Base-by-base conservation (phyloP, 2,329 filamentous ascomycete species). In the Aspergillus quadricinctus region DNA sequence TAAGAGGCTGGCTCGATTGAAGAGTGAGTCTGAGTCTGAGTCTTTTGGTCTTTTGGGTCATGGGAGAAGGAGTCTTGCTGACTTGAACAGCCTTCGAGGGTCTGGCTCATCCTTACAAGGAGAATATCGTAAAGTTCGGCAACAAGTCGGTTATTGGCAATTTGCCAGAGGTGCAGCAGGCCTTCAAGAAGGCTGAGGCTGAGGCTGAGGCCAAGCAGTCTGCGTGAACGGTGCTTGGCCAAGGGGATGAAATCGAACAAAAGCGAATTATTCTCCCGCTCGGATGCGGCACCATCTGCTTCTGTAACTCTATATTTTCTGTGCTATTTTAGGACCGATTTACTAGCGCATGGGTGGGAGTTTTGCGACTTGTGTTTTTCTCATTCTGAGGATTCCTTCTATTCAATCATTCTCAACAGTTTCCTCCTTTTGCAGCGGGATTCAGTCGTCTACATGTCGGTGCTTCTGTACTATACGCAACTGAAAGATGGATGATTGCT, bases 81-180 rank as follows among this genome's bases (percentile, higher is more conserved):
- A 64, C 53, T 21, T 27, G 5, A 55, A 53, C 62, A 84, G 92
- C 90, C 5, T 99, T 97, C 74, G 95, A 99, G 77, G 92, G 93
- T n/a, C 81, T 85, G 41, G 85, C 86, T 25, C 92, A 99, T 79
- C 95, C 94, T 41, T 97, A 97, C 75, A 89, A 90, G 82, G 76
- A 87, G 74, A 99, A 99, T 70, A 77, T 97, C 60, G 76, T 97
- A 51, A 84, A 83, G 71, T 88, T 93, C 64, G 82, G 81, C 6
- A 87, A 86, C 17, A 78, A 83, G 64, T 73, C 72, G 17, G 64
- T 70, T 53, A 69, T 76, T 50, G 69, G 65, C 14, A 63, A 65
- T 55, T 53, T 72, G 41, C 67, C 72, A 7, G 66, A 75, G 57
- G 69, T 77, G 29, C 63, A 72, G 54, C 61, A 71, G 57, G 69